A percentile compares a stretch with the other conserved stretches of the same genome.
Conservation (phyloP, 108 stramenopile species). For the Nannochloropsis granulata region DNA sequence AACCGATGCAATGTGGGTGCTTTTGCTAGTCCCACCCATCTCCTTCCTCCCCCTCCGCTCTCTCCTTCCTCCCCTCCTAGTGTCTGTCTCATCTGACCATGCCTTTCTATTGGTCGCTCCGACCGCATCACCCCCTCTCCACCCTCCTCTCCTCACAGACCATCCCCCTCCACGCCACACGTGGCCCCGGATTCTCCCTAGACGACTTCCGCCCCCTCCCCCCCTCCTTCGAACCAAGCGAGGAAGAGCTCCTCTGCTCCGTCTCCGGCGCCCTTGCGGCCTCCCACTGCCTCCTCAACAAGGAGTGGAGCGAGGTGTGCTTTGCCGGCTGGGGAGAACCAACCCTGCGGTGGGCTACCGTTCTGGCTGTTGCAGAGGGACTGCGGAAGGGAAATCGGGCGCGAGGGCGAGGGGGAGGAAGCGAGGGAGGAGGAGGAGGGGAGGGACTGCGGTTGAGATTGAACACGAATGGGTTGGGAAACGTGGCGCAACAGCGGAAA, state of each 20-base stretch:
- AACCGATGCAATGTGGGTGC: not conserved
- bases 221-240: not conserved
- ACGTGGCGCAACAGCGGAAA: not conserved
- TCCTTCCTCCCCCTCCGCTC: not conserved
- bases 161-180: not conserved
- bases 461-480: not conserved
- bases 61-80: not conserved
- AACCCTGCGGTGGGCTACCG: not conserved
- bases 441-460: not conserved
- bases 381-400: not conserved
- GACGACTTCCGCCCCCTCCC: not conserved
- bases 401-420: not conserved
- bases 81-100: too few species aligned
- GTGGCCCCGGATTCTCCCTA: not conserved
- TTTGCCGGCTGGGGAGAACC: not conserved
- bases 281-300: not conserved
- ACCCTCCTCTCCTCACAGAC: not conserved
- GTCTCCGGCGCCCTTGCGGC: not conserved
- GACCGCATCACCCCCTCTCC: not conserved
- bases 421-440: not conserved
- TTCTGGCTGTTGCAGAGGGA: not conserved
- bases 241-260: not conserved
- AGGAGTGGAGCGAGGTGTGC: not conserved
- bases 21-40: not conserved
- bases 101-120: not conserved